Base-by-base conservation (phyloP, 768 basidiomycete genomes). In the Mycena chlorophos region DNA sequence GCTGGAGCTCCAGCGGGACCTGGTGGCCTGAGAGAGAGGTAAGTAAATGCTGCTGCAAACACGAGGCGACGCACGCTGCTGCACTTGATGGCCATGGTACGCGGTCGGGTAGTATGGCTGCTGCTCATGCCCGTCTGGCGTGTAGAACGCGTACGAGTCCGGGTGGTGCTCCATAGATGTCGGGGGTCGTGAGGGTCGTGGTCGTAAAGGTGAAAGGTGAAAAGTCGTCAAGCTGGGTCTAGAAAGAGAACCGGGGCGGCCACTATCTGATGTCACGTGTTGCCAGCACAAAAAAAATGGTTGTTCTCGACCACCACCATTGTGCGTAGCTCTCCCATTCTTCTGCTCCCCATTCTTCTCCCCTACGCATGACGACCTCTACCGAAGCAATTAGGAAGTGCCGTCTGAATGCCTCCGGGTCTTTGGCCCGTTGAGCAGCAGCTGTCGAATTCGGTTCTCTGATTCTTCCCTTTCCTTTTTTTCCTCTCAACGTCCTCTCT, bases 61-160 rank as follows among this genome's bases (percentile, higher is more conserved):
- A 86, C 78, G 83, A 63, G 62, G 59, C 61, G 63, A 55, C 87
- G 79, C 86, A 86, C 89, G 88, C 77, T 87, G 75, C 76, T 81
- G 82, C 71, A 69, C 55, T 65, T 83, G 80, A 65, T 75, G 78
- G 68, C 80, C 77, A 63, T 80, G 82, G 78, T 86, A 87, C 70
- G 78, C 71, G 62, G 74, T 72, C 66, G 82, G 69, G 65, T 69
- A 75, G 72, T 83, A 86, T 56, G n/a, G n/a, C n/a, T 78, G 68
- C 67, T 75, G 72, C 58, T 84, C 81, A 64, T 81, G 81, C 23
- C 45, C 45, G 53, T 85, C 82, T 63, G 74, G 58, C 56, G 73
- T 66, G 70, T 83, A 84, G 75, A 78, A 86, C 56, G 65, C 69
- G 70, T 81, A 84, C 60, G 71, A 65, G 20, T 71, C 68, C 37